phyloP scores from a whole-genome alignment of 805 yeast genomes.

The Starmerella vaccinii region DNA sequence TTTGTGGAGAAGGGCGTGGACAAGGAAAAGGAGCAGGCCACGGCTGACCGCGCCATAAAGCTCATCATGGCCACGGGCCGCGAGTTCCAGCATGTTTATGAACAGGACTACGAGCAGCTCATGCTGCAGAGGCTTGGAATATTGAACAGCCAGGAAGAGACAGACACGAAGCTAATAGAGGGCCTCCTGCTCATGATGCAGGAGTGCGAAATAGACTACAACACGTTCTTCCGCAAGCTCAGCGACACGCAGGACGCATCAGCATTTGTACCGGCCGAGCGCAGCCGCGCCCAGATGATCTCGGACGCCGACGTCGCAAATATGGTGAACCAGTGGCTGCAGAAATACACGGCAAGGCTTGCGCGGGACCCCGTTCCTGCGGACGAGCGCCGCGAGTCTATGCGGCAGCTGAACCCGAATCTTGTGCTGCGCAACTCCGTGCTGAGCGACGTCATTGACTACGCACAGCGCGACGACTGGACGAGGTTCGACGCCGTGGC shows the following conservation, averaged over 20 bases:
- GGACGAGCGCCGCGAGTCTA: slow-evolving; percentile 34
- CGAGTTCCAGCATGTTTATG: slow-evolving; percentile 53
- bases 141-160: slow-evolving; percentile 31
- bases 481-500: slow-evolving; percentile 48
- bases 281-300: slow-evolving; percentile 29
- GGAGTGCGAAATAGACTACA: slow-evolving; percentile 62
- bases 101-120: slow-evolving; percentile 44
- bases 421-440: slow-evolving; percentile 83
- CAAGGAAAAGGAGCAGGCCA: slow-evolving; percentile 25
- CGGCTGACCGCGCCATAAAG: slow-evolving; percentile 54
- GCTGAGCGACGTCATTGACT: slow-evolving; percentile 65
- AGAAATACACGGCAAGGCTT: slow-evolving; percentile 39
- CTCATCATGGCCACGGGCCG: slow-evolving; percentile 54
- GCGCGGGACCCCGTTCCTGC: slow-evolving; percentile 34
- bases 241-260: slow-evolving; percentile 21
- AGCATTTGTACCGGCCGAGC: slow-evolving; percentile 30
- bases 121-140: slow-evolving; percentile 67
- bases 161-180: slow-evolving; percentile 37
- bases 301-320: slow-evolving; percentile 33
- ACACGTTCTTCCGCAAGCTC: slow-evolving; percentile 59
- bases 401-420: slow-evolving; percentile 53
- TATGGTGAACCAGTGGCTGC: slow-evolving; percentile 47
- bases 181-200: slow-evolving; percentile 54
- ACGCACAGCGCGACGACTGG: slow-evolving; percentile 44
- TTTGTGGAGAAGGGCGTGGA: slow-evolving; percentile 34